Percentiles rank a stretch among this genome's conserved stretches.
Conservation (phyloP, 2,329 filamentous ascomycete genomes). For the Alternaria atra region DNA sequence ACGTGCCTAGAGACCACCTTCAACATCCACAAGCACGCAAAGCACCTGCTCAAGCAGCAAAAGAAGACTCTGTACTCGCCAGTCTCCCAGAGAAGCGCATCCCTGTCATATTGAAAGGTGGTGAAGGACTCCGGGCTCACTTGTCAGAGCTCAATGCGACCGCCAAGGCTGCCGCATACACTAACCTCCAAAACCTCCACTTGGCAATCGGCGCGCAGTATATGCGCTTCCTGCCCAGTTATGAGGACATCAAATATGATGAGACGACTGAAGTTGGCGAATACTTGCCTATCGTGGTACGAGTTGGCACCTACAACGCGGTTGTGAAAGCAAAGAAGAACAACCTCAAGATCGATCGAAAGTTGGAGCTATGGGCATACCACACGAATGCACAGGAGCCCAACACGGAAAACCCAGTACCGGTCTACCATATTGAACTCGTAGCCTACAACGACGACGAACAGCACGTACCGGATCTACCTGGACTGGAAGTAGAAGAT, state of each 20-base stretch:
- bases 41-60: not conserved
- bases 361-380: not conserved
- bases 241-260: not conserved
- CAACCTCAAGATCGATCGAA: not conserved
- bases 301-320: not conserved
- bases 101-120: not conserved
- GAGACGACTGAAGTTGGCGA: not conserved
- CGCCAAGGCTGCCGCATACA: not conserved
- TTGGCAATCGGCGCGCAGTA: not conserved
- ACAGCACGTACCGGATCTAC: not conserved
- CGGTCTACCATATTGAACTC: not conserved
- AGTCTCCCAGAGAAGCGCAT: not conserved
- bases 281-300: not conserved
- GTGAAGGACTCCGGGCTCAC: not conserved
- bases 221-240: not conserved
- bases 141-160: not conserved
- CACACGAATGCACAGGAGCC: not conserved
- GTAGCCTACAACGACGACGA: not conserved
- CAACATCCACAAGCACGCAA: not conserved
- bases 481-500: not conserved
- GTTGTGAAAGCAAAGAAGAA: not conserved
- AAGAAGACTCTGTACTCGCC: too few relatives aligned
- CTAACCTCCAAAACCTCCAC: constrained; percentile 1
- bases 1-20: too few relatives aligned
- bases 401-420: not conserved